These are phyloP conservation scores for Escallonia rubra DNA, from an alignment of 129 eudicot genomes.

Conservation along the genomic window DNA sequence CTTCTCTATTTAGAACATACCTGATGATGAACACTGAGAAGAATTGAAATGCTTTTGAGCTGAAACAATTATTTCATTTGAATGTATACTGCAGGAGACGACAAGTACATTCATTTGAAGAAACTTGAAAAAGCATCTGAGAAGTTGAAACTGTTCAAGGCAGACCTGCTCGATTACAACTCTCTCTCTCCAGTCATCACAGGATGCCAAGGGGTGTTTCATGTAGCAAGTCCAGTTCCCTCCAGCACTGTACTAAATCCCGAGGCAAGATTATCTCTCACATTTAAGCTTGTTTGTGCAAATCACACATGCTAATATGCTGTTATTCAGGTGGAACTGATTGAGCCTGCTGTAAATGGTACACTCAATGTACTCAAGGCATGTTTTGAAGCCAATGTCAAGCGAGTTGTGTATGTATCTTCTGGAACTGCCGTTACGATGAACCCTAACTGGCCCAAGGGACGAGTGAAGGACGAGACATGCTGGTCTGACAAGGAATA, in stretches of 20 bases:
- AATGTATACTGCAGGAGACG: constrained; percentile 34
- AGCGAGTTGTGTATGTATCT: constrained; percentile 59
- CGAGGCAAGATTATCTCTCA: constrained; percentile 37
- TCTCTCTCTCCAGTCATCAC: constrained; percentile 52
- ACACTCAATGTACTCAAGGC: constrained; percentile 83
- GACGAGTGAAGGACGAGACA: constrained; percentile 59
- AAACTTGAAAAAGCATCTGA: constrained; percentile 60
- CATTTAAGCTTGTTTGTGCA: too few species aligned
- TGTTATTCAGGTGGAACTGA: constrained; percentile 57
- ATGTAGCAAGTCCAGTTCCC: constrained; percentile 86
- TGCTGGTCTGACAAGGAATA: constrained; percentile 86
- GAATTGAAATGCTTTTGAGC: too few species aligned
- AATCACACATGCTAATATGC: constrained; percentile 3
- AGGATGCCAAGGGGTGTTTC: constrained; percentile 80
- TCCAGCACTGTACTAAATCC: constrained; percentile 66
- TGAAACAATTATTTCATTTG: too few species aligned
- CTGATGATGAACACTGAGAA: too few species aligned
- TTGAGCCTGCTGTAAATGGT: constrained; percentile 82
- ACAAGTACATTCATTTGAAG: constrained; percentile 57
- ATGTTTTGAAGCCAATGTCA: constrained; percentile 60
- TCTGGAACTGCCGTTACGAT: constrained; percentile 55
- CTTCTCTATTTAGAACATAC: too few species aligned
- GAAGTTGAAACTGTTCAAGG: constrained; percentile 64
- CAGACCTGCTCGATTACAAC: constrained; percentile 64
- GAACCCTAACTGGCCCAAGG: constrained; percentile 59